Base-by-base conservation (phyloP, 345 rosid species). In the Psidium guajava region DNA sequence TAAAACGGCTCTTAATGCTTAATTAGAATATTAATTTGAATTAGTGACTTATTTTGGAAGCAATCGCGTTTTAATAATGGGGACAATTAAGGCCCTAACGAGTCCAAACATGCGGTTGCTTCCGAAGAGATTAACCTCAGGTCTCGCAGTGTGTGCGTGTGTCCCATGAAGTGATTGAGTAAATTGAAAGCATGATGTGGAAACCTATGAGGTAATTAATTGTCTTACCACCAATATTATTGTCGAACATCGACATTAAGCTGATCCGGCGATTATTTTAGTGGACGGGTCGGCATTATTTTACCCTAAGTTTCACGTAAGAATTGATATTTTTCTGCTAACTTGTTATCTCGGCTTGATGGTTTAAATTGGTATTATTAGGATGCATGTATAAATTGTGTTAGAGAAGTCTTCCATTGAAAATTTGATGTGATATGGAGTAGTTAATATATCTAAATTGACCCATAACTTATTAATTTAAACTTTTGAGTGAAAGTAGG, bases 51-150 rank as follows among this genome's bases (percentile, higher is more conserved):
- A 16, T 44, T 20, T 15, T 10, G n/a, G 55, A 83, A 83, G 73
- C 85, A 57, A 83, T 28, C 36, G 50, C 11, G 75, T 59, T 61
- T 57, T 22, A 44, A n/a, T 20, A 54, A 51, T 83, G 5, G 2
- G 61, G 28, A 42, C 50, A 83, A 27, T 53, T 52, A 54, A 54
- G 32, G 44, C 61, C 40, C 25, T 53, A 14, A 82, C 24, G 14
- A 82, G 24, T 69, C 77, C 77, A 69, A 20, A 36, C 7, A 32
- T 32, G 77, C 77, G 77, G 88, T 87, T 83, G 87, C 86, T 82
- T 81, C 88, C 89, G 59, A 73, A 28, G 77, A 69, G 77, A 36
- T 32, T 20, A 69, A 69, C 77, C 47, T 69, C 77, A 69, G 47
- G 77, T 18, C 77, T 36, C 25, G 77, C 77, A 18, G 44, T 32